phyloP scores from a whole-genome alignment of 768 basidiomycete species.

The Kwoniella heveanensis region DNA sequence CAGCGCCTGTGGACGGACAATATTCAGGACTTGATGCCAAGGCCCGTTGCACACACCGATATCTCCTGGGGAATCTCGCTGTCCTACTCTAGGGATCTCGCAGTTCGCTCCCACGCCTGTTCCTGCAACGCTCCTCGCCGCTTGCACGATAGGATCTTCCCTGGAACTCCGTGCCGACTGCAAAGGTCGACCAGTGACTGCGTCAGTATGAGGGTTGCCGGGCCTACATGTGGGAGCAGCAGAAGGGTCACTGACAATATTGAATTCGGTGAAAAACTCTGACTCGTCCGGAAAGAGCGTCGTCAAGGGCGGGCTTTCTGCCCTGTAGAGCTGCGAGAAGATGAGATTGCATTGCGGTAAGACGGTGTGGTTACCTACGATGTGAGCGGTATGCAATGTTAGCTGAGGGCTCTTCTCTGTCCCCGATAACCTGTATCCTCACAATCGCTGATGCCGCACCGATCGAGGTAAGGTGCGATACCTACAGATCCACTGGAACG shows the following conservation, averaged over 20 bases:
- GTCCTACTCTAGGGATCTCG: constrained; percentile 68
- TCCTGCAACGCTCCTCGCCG: constrained; percentile 63
- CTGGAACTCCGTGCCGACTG: constrained; percentile 32
- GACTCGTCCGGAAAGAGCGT: constrained; percentile 28
- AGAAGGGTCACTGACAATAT: constrained; percentile 17
- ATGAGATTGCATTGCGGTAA: constrained; percentile 95
- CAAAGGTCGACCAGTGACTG: constrained; percentile 17
- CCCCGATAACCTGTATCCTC: too few species aligned
- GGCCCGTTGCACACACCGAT: constrained; percentile 65
- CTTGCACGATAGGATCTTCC: constrained; percentile 59
- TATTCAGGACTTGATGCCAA: background rate
- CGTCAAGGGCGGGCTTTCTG: constrained; percentile 35
- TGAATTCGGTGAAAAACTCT: constrained; percentile 31
- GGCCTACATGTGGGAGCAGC: background rate
- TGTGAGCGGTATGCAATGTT: too few species aligned
- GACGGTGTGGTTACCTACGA: constrained; percentile 54
- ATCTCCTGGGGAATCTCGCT: constrained; percentile 58
- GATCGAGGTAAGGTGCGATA: too few species aligned
- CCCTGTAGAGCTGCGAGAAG: constrained; percentile 70
- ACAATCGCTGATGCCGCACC: too few species aligned
- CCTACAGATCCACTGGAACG: constrained; percentile 70
- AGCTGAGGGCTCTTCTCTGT: too few species aligned
- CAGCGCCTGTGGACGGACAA: background rate
- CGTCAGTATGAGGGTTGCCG: background rate
- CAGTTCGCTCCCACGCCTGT: constrained; percentile 82